Evolutionary conservation across 2,329 filamentous ascomycete species (phyloP), one percentile per base, ranked within the genome.

Genomic region (Setomelanomma holmii): DNA sequence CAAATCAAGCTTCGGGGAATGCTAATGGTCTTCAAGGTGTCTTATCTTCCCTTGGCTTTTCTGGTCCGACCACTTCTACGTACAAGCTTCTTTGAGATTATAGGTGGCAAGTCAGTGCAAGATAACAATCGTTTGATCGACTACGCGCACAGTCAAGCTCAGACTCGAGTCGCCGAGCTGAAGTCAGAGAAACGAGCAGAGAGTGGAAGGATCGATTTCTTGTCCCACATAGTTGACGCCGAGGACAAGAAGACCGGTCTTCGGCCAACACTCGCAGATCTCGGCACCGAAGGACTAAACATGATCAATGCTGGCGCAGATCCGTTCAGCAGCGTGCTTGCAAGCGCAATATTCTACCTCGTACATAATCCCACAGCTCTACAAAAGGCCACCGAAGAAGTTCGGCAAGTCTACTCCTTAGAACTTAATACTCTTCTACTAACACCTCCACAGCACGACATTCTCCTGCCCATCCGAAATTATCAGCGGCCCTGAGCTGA

Each of bases 251-350:
- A 78, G 52, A 75, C 75, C 4, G 67, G 73, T 52, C 58, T 72
- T 50, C 60, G 68, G 17, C 68, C 75, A 56, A 61, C 70, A 38
- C 49, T 61, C 45, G 65, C 66, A 33, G 78, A 81, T 47, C 58
- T 81, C 8, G 74, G 74, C 59, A 73, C 71, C 34, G 79, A 81
- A 54, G 72, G 70, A 30, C 72, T 77, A 39, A 74, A 76, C 4
- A 58, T 80, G 39, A 79, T 80, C 39, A 74, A 76, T 21, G 78
- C 78, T 1, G 78, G 72, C 11, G 67, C 66, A n/a, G 76, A 78
- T 47, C 76, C 75, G 1, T 73, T 68, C 7, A 69, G 69, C 5
- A 69, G 69, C 20, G 63, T 69, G 14, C 43, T 74, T 14, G 53
- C 64, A 4, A 67, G 66, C 19, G 60, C 59, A 2, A 58, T 78